These are phyloP conservation scores for Pichia kudriavzevii DNA, from an alignment of 1,139 yeast genomes.

Conservation along the genomic window DNA sequence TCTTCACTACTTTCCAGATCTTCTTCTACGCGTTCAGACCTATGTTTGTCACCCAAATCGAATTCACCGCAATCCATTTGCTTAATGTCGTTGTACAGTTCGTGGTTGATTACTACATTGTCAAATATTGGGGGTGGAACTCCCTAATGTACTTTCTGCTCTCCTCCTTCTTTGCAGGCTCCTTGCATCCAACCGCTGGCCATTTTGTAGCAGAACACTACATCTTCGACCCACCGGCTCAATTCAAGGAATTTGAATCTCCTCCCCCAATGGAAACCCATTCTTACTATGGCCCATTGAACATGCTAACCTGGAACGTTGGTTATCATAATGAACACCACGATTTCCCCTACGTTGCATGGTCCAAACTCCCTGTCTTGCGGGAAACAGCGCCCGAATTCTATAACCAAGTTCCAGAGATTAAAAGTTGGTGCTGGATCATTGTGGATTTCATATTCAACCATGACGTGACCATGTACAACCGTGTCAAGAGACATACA, in stretches of 20 bases:
- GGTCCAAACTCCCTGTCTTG: slow-evolving; percentile 70
- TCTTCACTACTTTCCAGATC: slow-evolving; percentile 85
- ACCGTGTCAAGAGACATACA: slow-evolving; percentile 61
- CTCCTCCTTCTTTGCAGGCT: slow-evolving; percentile 83
- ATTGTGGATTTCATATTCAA: slow-evolving; percentile 64
- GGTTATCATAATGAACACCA: slow-evolving; percentile 95
- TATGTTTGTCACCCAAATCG: slow-evolving; percentile 71
- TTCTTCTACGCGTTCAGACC: slow-evolving; percentile 87
- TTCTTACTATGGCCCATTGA: slow-evolving; percentile 79
- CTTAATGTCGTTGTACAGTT: slow-evolving; percentile 60
- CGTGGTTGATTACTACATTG: slow-evolving; percentile 48
- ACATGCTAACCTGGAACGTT: slow-evolving; percentile 79
- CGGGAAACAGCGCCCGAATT: slow-evolving; percentile 69
- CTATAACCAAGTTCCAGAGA: slow-evolving; percentile 73
- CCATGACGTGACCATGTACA: slow-evolving; percentile 65
- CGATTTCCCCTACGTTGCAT: slow-evolving; percentile 88
- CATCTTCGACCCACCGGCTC: slow-evolving; percentile 53
- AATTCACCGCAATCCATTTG: slow-evolving; percentile 67
- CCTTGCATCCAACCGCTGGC: slow-evolving; percentile 90
- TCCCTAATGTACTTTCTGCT: slow-evolving; percentile 60
- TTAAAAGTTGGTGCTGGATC: slow-evolving; percentile 73
- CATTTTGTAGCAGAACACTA: slow-evolving; percentile 94
- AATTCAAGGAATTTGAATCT: slow-evolving; percentile 28
- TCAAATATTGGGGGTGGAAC: slow-evolving; percentile 55
- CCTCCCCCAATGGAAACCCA: slow-evolving; percentile 69